Evolutionary conservation across 331 rosid genomes (phyloP).

Genomic region (Ulmus americana): DNA sequence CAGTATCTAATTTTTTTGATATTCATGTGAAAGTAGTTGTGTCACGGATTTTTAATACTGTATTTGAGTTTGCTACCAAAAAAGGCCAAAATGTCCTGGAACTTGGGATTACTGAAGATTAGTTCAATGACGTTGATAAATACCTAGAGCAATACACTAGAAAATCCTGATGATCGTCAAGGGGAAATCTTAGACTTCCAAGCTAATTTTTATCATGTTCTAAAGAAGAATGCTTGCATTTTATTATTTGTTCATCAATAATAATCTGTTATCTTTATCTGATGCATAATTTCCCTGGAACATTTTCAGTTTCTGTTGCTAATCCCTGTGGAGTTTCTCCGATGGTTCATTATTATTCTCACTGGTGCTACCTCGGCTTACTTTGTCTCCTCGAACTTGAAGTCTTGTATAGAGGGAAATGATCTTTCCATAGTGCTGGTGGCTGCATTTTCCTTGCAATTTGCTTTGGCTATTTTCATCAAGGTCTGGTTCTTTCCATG

Average conservation of each 20-base stretch:
- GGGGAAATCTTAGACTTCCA: not conserved
- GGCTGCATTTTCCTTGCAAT: conserved; percentile 80
- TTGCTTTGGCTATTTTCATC: conserved; percentile 83
- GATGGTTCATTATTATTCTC: conserved; percentile 70
- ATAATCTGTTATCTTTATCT: conserved; percentile 17
- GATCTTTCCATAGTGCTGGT: conserved; percentile 49
- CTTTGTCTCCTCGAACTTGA: conserved; percentile 79
- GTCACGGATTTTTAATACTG: too few relatives aligned
- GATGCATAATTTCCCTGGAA: conserved; percentile 19
- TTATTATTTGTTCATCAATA: not conserved
- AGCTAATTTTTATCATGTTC: not conserved
- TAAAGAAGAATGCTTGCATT: not conserved
- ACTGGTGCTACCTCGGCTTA: conserved; percentile 71
- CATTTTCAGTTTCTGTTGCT: conserved; percentile 73
- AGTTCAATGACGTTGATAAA: not conserved
- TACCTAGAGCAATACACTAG: too few relatives aligned
- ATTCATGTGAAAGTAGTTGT: too few relatives aligned
- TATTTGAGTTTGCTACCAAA: too few relatives aligned
- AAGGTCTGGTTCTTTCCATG: conserved; percentile 93
- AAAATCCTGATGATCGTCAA: not conserved
- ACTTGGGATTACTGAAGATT: not conserved
- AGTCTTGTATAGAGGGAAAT: conserved; percentile 41
- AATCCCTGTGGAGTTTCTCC: conserved; percentile 69
- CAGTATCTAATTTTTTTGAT: too few relatives aligned
- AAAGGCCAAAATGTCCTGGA: too few relatives aligned